Evolutionary conservation across 768 basidiomycete species (phyloP), one percentile per base, ranked within the genome.

Genomic region (Trametes cubensis): DNA sequence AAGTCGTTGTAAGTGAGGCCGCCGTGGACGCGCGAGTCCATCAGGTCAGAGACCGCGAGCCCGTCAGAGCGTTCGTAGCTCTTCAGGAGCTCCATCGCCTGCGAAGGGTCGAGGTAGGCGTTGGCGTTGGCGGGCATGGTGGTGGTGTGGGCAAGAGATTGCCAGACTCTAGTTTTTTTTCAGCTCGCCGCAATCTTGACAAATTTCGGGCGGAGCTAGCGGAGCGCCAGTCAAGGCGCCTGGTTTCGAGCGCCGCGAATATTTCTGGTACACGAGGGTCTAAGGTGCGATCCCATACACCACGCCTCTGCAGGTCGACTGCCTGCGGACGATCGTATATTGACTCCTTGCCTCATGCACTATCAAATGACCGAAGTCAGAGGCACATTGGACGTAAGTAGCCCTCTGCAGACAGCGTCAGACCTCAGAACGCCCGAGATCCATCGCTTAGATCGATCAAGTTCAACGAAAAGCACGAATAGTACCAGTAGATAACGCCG

Each of bases 1-100:
- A 98, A 95, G 73, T 98, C 97, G 72, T 98, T 98, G 79, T 98
- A 98, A 15, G 97, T 97, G 67, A 99, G 85, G 14, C 97, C 97
- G 20, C 94, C 95, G 70, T 94, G 88, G 65, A 86, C 76, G 48
- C 79, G 81, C 0, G 90, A 89, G 80, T 97, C 85, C 86, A 98
- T 95, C 67, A 98, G 87, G 71, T 98, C 90, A 8, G 76, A 60
- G 62, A 92, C 82, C 61, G 90, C 86, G 53, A 99, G 84, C 44
- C 97, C 96, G 85, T 99, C 96, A 11, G 76, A 72, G 58, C 79
- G 79, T 25, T 76, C 21, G 72, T 98, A 98, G 3, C 82, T 74
- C 67, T 82, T 79, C 71, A 99, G 89, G 70, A 87, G 83, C 42
- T 87, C 83, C 59, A 96, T 70, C 52, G 96, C 97, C 63, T 81